A percentile compares a stretch with the other conserved stretches of the same genome.
Evolutionary conservation across 2,329 filamentous ascomycete species (phyloP).

Genomic region (Monilinia aucupariae): DNA sequence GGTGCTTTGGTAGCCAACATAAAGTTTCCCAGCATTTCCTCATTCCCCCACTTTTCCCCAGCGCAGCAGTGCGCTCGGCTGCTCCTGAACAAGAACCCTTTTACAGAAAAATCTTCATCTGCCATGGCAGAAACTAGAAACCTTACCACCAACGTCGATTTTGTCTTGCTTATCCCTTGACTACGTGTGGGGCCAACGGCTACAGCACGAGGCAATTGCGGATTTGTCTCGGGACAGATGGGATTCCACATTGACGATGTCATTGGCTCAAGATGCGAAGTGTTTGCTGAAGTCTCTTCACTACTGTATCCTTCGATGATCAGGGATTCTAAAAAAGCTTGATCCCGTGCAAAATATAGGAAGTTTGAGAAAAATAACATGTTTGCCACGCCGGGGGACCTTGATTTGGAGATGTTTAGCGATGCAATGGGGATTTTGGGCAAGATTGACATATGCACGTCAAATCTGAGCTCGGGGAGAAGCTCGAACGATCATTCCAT

Average conservation of each 20-base stretch:
- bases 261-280: not conserved
- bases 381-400: slow-evolving; percentile 9
- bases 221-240: slow-evolving; percentile 1
- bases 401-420: not conserved
- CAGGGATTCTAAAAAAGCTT: not conserved
- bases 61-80: not conserved
- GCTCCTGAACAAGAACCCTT: not conserved
- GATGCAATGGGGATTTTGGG: slow-evolving; percentile 2
- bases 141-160: slow-evolving; percentile 9
- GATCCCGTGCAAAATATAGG: not conserved
- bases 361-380: slow-evolving; percentile 2
- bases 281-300: not conserved
- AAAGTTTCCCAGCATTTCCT: not conserved
- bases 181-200: slow-evolving; percentile 1
- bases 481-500: not conserved
- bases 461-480: slow-evolving; percentile 8
- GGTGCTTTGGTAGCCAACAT: not conserved
- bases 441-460: slow-evolving; percentile 12
- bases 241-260: slow-evolving; percentile 1
- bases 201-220: not conserved
- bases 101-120: not conserved
- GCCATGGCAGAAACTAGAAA: not conserved
- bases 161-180: slow-evolving; percentile 9
- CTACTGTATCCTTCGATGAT: not conserved
- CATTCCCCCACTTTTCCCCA: slow-evolving; percentile 5